These are phyloP conservation scores for Ananas comosus DNA, from an alignment of 176 grass and related monocot species.

Conservation along the genomic window DNA sequence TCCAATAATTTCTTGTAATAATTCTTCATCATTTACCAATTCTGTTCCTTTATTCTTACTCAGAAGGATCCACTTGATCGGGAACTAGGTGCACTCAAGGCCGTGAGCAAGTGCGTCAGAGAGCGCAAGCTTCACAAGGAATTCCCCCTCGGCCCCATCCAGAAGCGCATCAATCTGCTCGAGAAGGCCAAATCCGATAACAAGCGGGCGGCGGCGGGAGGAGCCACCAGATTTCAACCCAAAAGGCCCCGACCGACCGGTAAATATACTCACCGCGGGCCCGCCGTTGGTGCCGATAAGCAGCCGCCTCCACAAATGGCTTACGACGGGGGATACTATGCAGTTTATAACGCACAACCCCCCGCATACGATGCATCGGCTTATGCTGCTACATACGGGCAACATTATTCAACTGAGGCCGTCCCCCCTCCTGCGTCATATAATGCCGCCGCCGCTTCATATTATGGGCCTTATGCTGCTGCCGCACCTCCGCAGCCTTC, in stretches of 20 bases:
- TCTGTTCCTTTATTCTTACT: background rate
- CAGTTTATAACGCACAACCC: slow-evolving; percentile 25
- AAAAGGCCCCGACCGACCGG: slow-evolving; percentile 36
- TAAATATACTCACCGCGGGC: slow-evolving; percentile 24
- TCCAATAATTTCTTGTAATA: slow-evolving; percentile 7
- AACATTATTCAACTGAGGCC: slow-evolving; percentile 29
- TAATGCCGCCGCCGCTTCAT: slow-evolving; percentile 15
- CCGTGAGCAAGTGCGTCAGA: slow-evolving; percentile 55
- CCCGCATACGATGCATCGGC: slow-evolving; percentile 17
- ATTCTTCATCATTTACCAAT: slow-evolving; percentile 1
- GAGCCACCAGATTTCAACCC: slow-evolving; percentile 19
- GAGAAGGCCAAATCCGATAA: slow-evolving; percentile 52
- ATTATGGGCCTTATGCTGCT: slow-evolving; percentile 23
- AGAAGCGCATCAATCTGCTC: slow-evolving; percentile 47
- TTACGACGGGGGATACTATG: slow-evolving; percentile 30
- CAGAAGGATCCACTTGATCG: slow-evolving; percentile 44
- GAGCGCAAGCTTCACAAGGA: slow-evolving; percentile 77
- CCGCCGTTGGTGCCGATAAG: slow-evolving; percentile 1
- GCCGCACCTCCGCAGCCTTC: slow-evolving; percentile 11
- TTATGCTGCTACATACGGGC: slow-evolving; percentile 20
- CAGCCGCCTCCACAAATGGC: slow-evolving; percentile 34
- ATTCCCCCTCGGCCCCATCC: slow-evolving; percentile 59
- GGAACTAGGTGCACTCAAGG: slow-evolving; percentile 42
- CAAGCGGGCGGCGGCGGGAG: slow-evolving; percentile 24
- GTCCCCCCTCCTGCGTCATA: slow-evolving; percentile 27